A percentile compares a stretch with the other conserved stretches of the same genome.
Conservation (phyloP, 257 asterid genomes). For the Nicotiana paniculata region DNA sequence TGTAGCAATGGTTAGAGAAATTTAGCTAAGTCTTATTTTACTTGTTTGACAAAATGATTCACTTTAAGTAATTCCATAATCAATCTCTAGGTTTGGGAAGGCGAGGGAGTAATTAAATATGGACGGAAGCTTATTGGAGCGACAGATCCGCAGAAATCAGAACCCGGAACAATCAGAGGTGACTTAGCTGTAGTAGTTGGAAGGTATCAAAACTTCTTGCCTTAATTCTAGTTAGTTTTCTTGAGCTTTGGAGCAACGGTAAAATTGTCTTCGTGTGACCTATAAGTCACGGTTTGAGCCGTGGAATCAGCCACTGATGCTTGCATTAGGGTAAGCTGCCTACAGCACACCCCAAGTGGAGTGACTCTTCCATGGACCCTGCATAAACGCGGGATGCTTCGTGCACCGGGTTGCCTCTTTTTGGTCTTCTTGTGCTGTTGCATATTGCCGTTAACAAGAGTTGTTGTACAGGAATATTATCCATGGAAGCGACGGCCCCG, state of each 20-base stretch:
- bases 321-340: no score
- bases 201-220: slow-evolving; percentile 33
- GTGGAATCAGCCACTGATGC: no score
- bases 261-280: no score
- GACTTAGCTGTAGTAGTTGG: slow-evolving; percentile 94
- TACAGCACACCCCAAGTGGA: no score
- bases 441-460: no score
- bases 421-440: neutral
- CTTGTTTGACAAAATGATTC: neutral
- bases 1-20: slow-evolving; percentile 77
- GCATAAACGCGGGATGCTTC: no score
- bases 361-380: no score
- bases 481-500: slow-evolving; percentile 98
- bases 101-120: slow-evolving; percentile 92
- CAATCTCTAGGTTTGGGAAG: slow-evolving; percentile 87
- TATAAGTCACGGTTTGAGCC: no score
- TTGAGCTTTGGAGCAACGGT: no score
- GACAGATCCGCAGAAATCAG: slow-evolving; percentile 98
- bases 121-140: slow-evolving; percentile 98
- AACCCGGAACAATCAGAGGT: slow-evolving; percentile 99
- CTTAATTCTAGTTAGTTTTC: neutral
- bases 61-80: neutral
- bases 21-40: neutral
- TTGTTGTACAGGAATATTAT: slow-evolving; percentile 64
- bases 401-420: no score